Evolutionary conservation across 257 asterid genomes (phyloP).

Genomic region (Ballota nigra): DNA sequence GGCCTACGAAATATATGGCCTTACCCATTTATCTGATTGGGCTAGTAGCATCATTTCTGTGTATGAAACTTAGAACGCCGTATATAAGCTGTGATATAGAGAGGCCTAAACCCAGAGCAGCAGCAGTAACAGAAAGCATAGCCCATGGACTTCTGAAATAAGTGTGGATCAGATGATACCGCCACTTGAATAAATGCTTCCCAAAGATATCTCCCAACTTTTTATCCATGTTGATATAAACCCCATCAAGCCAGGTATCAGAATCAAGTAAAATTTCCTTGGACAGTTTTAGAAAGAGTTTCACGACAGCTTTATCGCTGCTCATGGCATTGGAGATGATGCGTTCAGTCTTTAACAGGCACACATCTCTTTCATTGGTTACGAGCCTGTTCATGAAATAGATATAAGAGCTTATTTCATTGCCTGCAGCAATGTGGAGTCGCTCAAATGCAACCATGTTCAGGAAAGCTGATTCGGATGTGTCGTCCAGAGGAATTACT

Average conservation of each 20-base stretch:
- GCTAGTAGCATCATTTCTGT: neutral
- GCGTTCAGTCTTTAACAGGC: constrained; percentile 26
- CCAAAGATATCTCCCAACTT: constrained; percentile 21
- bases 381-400: constrained; percentile 40
- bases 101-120: constrained; percentile 37
- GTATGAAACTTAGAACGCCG: constrained; percentile 13
- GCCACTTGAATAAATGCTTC: constrained; percentile 22
- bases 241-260: neutral
- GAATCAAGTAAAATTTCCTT: constrained; percentile 30
- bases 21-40: no score
- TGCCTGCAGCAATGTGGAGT: constrained; percentile 34
- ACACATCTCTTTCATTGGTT: constrained; percentile 31
- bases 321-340: constrained; percentile 35
- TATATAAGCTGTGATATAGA: constrained; percentile 35
- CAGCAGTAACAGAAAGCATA: constrained; percentile 39
- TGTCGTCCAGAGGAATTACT: constrained; percentile 24
- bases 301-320: constrained; percentile 36
- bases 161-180: constrained; percentile 29
- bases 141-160: constrained; percentile 50
- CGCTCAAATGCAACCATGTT: constrained; percentile 45
- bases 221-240: constrained; percentile 13
- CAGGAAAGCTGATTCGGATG: constrained; percentile 14
- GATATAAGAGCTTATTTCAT: constrained; percentile 37
- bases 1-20: no score
- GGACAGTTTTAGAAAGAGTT: constrained; percentile 31